Evolutionary conservation across 768 basidiomycete genomes (phyloP), one percentile per base, ranked within the genome.

Genomic region (Naganishia vaughanmartiniae): DNA sequence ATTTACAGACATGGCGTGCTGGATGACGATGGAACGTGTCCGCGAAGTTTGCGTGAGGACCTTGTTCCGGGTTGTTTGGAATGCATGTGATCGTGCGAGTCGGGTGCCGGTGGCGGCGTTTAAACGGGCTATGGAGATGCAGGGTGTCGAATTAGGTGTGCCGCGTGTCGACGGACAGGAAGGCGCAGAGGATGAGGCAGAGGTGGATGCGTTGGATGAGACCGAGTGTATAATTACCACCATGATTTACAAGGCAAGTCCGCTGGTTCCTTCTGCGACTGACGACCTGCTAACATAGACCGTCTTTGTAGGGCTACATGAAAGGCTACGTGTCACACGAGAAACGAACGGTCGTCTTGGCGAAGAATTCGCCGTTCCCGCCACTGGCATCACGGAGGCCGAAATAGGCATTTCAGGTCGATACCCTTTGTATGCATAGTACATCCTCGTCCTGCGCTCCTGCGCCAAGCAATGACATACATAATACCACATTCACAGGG

Each of bases 311-410:
- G 83, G 91, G 90, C 24, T 91, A 89, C 80, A 89, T 98, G 82
- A 86, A 90, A 63, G 96, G 96, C 11, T 99, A 98, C 81, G 93
- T 99, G 76, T 93, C 92, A 60, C 96, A 99, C 76, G 91, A 91
- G 78, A 91, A 90, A 81, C 90, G 91, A 83, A 92, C 90, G 87
- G 92, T 97, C 5, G 96, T 99, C 6, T 80, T 97, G 54, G 88
- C 91, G 0, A 86, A 87, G 73, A 85, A 84, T 28, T 90, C 89
- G 76, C 86, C 92, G 9, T 97, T 96, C 78, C 92, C 93, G 3
- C 85, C 85, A 71, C 80, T 91, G 1, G n/a, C 60, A 14, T 6
- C 60, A 45, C 60, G 60, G 19, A 63, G 14, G n/a, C 56, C 5
- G 42, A 45, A 45, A 21, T 26, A 28, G 34, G 56, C 46, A 46